Conservation (phyloP, 805 yeast species). For the Zygosaccharomyces gambellarensis region DNA sequence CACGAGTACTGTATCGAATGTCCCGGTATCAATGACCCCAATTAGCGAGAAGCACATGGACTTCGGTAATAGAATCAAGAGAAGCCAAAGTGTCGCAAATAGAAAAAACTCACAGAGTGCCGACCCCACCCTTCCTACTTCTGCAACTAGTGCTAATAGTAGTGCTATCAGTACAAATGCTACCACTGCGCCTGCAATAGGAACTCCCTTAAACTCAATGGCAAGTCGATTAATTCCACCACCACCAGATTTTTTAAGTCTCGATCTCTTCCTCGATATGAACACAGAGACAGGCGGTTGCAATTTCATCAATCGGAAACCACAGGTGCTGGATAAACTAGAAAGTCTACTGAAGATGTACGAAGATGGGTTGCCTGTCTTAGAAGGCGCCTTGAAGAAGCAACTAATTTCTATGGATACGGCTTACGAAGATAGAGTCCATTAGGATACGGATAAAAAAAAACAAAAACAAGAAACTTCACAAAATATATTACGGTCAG, state of each 20-base stretch:
- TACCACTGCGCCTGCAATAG: background rate
- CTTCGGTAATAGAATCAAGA: slow-evolving; percentile 21
- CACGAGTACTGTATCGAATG: slow-evolving; percentile 43
- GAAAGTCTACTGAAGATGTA: slow-evolving; percentile 26
- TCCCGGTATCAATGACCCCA: slow-evolving; percentile 75
- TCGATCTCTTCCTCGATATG: slow-evolving; percentile 31
- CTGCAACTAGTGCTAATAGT: background rate
- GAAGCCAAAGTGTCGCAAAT: slow-evolving; percentile 24
- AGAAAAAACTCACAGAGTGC: slow-evolving; percentile 15
- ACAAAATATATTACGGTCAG: too few relatives aligned
- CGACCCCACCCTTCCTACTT: slow-evolving; percentile 2
- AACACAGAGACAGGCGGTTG: slow-evolving; percentile 6
- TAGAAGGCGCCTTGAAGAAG: slow-evolving; percentile 28
- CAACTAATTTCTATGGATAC: slow-evolving; percentile 16
- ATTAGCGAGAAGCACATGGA: slow-evolving; percentile 53
- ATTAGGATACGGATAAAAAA: background rate
- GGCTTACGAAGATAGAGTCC: slow-evolving; percentile 6
- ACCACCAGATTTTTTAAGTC: slow-evolving; percentile 26
- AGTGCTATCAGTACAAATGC: background rate
- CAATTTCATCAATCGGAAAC: slow-evolving; percentile 26
- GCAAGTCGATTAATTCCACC: slow-evolving; percentile 17
- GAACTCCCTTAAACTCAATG: slow-evolving; percentile 3
- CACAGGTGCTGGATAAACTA: slow-evolving; percentile 30
- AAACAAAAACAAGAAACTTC: background rate
- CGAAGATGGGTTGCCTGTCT: slow-evolving; percentile 29